Evolutionary conservation across 441 rosid species (phyloP).

Genomic region (Arabidopsis hybrid): DNA sequence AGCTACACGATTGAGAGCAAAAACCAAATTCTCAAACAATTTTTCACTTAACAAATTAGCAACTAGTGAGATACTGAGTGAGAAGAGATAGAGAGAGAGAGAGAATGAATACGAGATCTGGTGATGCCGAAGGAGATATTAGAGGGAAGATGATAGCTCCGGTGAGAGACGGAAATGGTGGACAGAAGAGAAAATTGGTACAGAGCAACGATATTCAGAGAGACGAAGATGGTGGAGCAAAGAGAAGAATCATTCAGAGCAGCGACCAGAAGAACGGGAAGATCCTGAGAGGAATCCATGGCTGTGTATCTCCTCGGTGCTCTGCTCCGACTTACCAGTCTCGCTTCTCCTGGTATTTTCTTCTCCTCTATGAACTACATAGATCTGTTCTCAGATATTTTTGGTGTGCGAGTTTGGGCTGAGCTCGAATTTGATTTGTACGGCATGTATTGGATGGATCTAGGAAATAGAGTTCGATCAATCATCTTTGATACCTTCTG

Average conservation of each 20-base stretch:
- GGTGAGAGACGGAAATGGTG: constrained; percentile 36
- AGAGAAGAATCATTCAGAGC: constrained; percentile 32
- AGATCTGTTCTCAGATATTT: background rate
- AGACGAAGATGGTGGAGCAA: constrained; percentile 25
- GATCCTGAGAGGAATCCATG: constrained; percentile 67
- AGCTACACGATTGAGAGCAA: constrained; percentile 27
- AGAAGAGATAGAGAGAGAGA: constrained; percentile 20
- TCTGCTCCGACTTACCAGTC: constrained; percentile 47
- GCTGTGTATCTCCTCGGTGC: constrained; percentile 77
- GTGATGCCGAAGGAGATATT: constrained; percentile 23
- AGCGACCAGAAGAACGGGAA: constrained; percentile 54
- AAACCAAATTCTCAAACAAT: constrained; percentile 16
- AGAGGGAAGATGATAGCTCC: constrained; percentile 42
- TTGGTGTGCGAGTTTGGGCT: constrained; percentile 15
- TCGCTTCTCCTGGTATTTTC: constrained; percentile 61
- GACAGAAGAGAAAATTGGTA: constrained; percentile 36
- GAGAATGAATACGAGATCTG: constrained; percentile 32
- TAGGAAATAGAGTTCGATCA: constrained; percentile 18
- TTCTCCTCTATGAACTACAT: constrained; percentile 9
- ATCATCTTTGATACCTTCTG: constrained; percentile 17
- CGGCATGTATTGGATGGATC: constrained; percentile 18
- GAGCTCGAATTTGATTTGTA: constrained; percentile 22
- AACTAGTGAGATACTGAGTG: constrained; percentile 30
- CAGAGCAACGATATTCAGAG: constrained; percentile 22
- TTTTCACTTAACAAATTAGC: constrained; percentile 21